Conservation (phyloP, 2,329 filamentous ascomycete genomes). For the Aureobasidium sp. region DNA sequence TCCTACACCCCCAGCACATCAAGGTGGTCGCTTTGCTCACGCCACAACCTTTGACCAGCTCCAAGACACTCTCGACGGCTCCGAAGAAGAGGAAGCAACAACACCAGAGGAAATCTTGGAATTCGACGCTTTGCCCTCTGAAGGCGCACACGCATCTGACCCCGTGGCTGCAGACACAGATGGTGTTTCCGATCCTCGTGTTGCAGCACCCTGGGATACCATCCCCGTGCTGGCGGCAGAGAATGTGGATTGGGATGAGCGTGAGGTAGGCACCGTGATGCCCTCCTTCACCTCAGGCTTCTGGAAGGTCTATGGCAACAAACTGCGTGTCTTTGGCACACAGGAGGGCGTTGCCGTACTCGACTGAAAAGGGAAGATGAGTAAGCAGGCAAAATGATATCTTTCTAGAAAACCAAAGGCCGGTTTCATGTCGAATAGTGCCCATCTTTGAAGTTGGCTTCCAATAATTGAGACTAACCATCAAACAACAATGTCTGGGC, state of each 20-base stretch:
- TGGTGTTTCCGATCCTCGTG: neutral
- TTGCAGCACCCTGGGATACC: neutral
- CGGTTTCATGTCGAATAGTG: too few relatives aligned
- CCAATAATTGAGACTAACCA: too few relatives aligned
- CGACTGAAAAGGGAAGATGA: neutral
- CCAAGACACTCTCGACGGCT: slow-evolving; percentile 16
- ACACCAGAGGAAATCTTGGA: slow-evolving; percentile 6
- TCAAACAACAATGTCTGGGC: too few relatives aligned
- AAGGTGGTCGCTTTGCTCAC: slow-evolving; percentile 22
- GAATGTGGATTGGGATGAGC: neutral
- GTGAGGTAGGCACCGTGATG: slow-evolving; percentile 26
- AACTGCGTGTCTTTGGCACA: slow-evolving; percentile 51
- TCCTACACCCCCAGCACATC: neutral
- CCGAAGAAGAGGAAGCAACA: slow-evolving; percentile 2
- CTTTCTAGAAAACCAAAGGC: too few relatives aligned
- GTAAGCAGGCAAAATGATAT: too few relatives aligned
- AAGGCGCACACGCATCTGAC: neutral
- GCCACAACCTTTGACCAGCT: slow-evolving; percentile 25
- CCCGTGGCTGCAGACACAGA: slow-evolving; percentile 10
- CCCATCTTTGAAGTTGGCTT: too few relatives aligned
- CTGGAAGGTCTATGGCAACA: slow-evolving; percentile 52
- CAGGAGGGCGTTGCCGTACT: slow-evolving; percentile 35
- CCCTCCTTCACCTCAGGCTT: slow-evolving; percentile 44
- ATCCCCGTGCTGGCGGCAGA: neutral
- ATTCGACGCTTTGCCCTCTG: slow-evolving; percentile 13